Evolutionary conservation across 768 basidiomycete species (phyloP).

Genomic region (Zangia roseola): DNA sequence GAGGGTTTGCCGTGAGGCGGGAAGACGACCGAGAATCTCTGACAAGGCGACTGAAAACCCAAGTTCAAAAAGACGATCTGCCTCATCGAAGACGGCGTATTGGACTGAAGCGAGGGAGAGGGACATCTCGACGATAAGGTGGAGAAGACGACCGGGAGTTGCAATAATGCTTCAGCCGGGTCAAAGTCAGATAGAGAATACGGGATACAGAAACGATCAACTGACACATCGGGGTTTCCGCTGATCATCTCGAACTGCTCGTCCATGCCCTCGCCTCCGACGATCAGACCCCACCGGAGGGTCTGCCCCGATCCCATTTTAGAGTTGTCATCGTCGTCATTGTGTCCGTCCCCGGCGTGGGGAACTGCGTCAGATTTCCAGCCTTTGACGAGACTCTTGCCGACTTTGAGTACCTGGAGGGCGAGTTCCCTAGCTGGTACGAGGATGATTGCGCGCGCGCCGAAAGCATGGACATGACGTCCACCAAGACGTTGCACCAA

Average conservation of each 20-base stretch:
- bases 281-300: slow-evolving; percentile 89
- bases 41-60: slow-evolving; percentile 91
- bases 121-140: slow-evolving; percentile 96
- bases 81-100: slow-evolving; percentile 96
- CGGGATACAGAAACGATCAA: slow-evolving; percentile 17
- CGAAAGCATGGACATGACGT: slow-evolving; percentile 74
- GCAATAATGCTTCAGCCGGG: slow-evolving; percentile 76
- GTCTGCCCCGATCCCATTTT: slow-evolving; percentile 49
- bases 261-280: slow-evolving; percentile 94
- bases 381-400: slow-evolving; percentile 88
- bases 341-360: slow-evolving; percentile 70
- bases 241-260: slow-evolving; percentile 97
- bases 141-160: slow-evolving; percentile 96
- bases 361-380: slow-evolving; percentile 61
- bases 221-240: slow-evolving; percentile 92
- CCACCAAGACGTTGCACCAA: slow-evolving; percentile 84
- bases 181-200: slow-evolving; percentile 12
- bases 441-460: slow-evolving; percentile 83
- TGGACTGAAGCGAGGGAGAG: slow-evolving; percentile 84
- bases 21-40: slow-evolving; percentile 89
- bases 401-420: slow-evolving; percentile 89
- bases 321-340: slow-evolving; percentile 49
- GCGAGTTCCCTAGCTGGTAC: slow-evolving; percentile 94
- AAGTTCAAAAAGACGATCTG: slow-evolving; percentile 97
- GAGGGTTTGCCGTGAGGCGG: slow-evolving; percentile 83